Conservation (phyloP, 768 basidiomycete species). For the Podaxis sp. region DNA sequence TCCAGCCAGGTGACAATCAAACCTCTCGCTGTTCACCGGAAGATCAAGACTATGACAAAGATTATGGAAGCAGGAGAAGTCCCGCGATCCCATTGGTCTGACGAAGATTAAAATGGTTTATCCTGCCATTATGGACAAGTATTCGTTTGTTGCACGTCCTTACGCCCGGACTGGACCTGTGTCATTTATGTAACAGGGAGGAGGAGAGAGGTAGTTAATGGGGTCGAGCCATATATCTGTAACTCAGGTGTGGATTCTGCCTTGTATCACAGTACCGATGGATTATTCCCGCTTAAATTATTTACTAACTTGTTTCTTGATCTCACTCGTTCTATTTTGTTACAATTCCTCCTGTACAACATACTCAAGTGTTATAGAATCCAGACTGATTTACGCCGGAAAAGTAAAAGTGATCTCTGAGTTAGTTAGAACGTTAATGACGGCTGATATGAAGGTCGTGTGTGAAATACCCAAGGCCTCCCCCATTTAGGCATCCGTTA, state of each 20-base stretch:
- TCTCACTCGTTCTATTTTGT: background rate
- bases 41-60: conserved; percentile 31
- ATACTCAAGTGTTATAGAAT: background rate
- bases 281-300: background rate
- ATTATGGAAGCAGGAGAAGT: conserved; percentile 32
- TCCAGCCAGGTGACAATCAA: conserved; percentile 8
- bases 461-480: no score
- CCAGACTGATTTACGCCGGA: background rate
- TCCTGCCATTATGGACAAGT: background rate
- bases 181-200: background rate
- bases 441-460: no score
- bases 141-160: background rate
- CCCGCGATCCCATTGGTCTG: conserved; percentile 25
- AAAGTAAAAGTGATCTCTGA: background rate
- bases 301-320: background rate
- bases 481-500: no score
- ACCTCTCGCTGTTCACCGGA: conserved; percentile 23
- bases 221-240: background rate
- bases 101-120: conserved; percentile 20
- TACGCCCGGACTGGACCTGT: background rate
- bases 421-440: no score
- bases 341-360: background rate
- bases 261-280: background rate
- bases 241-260: conserved; percentile 1
- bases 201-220: background rate